Evolutionary conservation across 176 grass and related monocot genomes (phyloP).

Genomic region (Chloris gayana): DNA sequence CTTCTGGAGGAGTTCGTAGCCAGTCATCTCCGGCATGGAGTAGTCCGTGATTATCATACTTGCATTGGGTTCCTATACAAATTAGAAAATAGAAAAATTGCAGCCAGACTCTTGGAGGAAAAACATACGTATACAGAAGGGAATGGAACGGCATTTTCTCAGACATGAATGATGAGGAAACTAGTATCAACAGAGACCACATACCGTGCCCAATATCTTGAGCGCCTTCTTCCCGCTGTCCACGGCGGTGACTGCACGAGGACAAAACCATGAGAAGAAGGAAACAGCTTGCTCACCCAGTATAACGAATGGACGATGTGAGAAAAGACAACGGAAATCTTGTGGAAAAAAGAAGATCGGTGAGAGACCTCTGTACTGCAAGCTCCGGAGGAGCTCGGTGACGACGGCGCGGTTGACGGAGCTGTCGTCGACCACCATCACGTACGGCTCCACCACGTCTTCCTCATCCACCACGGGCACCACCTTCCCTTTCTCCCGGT

Average conservation of each 20-base stretch:
- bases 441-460: neutral
- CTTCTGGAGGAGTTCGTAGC: conserved; percentile 90
- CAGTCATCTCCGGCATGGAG: conserved; percentile 98
- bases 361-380: neutral
- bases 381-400: neutral
- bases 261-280: neutral
- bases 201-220: neutral
- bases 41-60: conserved; percentile 98
- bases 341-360: neutral
- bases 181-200: neutral
- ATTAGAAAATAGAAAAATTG: neutral
- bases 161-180: neutral
- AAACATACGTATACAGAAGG: neutral
- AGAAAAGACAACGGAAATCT: neutral
- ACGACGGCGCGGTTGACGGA: neutral
- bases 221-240: neutral
- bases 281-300: too few relatives aligned
- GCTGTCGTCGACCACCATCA: neutral
- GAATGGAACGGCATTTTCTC: neutral
- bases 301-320: neutral
- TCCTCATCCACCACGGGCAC: neutral
- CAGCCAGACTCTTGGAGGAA: neutral
- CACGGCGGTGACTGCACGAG: neutral
- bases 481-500: neutral
- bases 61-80: conserved; percentile 76